Percentiles rank a stretch among this genome's conserved stretches.
phyloP scores from a whole-genome alignment of 1,284 basidiomycete genomes.

The Gymnopus androsaceus region DNA sequence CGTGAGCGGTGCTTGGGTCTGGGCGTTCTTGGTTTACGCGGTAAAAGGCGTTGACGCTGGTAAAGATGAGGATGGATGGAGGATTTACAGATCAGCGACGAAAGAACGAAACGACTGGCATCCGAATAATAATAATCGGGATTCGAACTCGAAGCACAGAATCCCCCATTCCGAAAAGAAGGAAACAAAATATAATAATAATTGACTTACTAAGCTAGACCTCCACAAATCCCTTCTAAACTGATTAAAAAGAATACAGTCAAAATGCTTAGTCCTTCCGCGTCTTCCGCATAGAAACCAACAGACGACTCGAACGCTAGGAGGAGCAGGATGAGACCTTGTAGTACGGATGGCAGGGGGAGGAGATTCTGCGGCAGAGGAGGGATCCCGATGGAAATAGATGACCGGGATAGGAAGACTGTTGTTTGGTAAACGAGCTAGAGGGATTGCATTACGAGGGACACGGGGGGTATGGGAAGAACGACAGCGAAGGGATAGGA shows the following conservation, averaged over 20 bases:
- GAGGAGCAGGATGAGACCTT: conserved; percentile 62
- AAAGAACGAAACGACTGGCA: neutral
- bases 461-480: neutral
- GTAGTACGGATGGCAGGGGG: conserved; percentile 72
- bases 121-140: neutral
- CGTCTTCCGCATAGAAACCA: conserved; percentile 59
- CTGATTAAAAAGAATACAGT: conserved; percentile 79
- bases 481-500: conserved; percentile 24
- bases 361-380: conserved; percentile 76
- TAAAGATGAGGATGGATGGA: neutral
- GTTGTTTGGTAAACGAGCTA: conserved; percentile 88
- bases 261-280: conserved; percentile 58
- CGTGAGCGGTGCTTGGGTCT: conserved; percentile 41
- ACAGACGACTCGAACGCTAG: conserved; percentile 68
- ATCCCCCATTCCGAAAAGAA: conserved; percentile 6
- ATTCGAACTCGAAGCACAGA: conserved; percentile 4
- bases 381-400: conserved; percentile 85
- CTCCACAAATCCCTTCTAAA: conserved; percentile 86
- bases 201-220: conserved; percentile 80
- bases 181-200: conserved; percentile 4
- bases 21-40: conserved; percentile 77
- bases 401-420: conserved; percentile 94
- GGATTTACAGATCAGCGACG: neutral
- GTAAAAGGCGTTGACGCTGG: conserved; percentile 85
- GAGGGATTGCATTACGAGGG: neutral